Evolutionary conservation across 2,329 filamentous ascomycete genomes (phyloP).

Genomic region (Dryadomyces sulphureus): DNA sequence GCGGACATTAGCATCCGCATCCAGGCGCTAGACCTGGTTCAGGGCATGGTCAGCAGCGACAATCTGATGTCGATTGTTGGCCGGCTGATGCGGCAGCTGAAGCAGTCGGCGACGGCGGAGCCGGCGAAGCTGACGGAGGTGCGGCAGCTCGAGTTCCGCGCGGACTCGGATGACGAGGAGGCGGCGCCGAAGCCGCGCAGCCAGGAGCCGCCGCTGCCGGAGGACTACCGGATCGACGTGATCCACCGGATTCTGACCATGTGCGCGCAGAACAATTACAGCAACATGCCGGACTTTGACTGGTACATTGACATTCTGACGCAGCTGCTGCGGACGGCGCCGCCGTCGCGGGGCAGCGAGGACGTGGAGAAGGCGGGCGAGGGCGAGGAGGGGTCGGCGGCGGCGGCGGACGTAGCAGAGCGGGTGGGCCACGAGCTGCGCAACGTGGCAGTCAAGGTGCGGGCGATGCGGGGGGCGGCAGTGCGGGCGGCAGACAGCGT

Average conservation of each 20-base stretch:
- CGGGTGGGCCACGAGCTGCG: slow-evolving; percentile 73
- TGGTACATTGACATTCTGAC: slow-evolving; percentile 92
- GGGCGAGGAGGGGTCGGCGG: slow-evolving; percentile 21
- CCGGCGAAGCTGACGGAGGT: slow-evolving; percentile 23
- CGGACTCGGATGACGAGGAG: slow-evolving; percentile 37
- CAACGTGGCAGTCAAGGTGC: slow-evolving; percentile 84
- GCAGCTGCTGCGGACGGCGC: slow-evolving; percentile 64
- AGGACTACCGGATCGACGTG: slow-evolving; percentile 74
- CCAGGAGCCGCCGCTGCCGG: slow-evolving; percentile 51
- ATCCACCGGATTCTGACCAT: slow-evolving; percentile 74
- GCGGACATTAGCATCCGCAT: slow-evolving; percentile 90
- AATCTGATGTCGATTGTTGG: slow-evolving; percentile 76
- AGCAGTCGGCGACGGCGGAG: slow-evolving; percentile 40
- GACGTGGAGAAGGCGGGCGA: slow-evolving; percentile 24
- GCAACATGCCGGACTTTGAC: slow-evolving; percentile 77
- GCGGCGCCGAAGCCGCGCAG: slow-evolving; percentile 22
- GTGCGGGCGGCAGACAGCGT: slow-evolving; percentile 72
- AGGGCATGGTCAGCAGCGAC: slow-evolving; percentile 83
- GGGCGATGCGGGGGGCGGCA: slow-evolving; percentile 65
- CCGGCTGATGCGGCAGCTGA: slow-evolving; percentile 75
- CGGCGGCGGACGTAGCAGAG: slow-evolving; percentile 40
- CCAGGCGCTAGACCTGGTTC: slow-evolving; percentile 79
- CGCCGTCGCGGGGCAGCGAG: slow-evolving; percentile 26
- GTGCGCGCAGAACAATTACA: slow-evolving; percentile 81
- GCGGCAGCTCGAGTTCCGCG: slow-evolving; percentile 28